Evolutionary conservation across 1,284 basidiomycete genomes (phyloP), one percentile per base, ranked within the genome.

Genomic region (Spongispora temasekensis): DNA sequence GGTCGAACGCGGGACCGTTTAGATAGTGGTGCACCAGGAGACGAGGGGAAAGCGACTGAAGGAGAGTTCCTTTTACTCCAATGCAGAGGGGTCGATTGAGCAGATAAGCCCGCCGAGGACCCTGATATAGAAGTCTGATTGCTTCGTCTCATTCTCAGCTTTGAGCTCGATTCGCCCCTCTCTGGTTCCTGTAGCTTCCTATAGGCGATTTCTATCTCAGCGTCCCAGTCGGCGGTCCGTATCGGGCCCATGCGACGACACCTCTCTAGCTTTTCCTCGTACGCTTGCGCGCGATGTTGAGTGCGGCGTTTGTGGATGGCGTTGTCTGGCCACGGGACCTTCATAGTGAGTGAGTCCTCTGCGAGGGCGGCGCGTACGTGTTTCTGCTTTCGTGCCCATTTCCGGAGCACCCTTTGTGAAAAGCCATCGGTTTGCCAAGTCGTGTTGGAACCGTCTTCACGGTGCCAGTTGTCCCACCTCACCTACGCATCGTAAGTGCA

Each of bases 241-340:
- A 42, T 32, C 19, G 61, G 61, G 35, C 31, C 48, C 8, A 56
- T 52, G 5, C 58, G 58, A 35, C 40, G 64, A 21, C 51, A 59
- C 51, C 62, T 70, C 53, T 62, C 67, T 19, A 71, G 53, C 63
- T 83, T 84, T 57, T 84, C 80, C 0, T 76, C 68, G 56, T 76
- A 78, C 1, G 78, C 84, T 57, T 83, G 78, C 13, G 68, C 71
- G 42, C 76, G 75, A 1, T 79, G 71, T 31, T 72, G 70, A 0
- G 82, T 83, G 30, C 70, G 65, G 4, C 71, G 75, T 53, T 80
- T 77, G 64, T 81, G 77, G 17, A 83, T 69, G 51, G 80, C 77
- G 19, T 74, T 62, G 4, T 75, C 72, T 3, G 70, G 65, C 72
- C 75, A 76, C 0, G 64, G 48, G 8, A 78, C 65, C 2, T 61